Evolutionary conservation across 257 asterid genomes (phyloP).

Genomic region (Plantago ovata): DNA sequence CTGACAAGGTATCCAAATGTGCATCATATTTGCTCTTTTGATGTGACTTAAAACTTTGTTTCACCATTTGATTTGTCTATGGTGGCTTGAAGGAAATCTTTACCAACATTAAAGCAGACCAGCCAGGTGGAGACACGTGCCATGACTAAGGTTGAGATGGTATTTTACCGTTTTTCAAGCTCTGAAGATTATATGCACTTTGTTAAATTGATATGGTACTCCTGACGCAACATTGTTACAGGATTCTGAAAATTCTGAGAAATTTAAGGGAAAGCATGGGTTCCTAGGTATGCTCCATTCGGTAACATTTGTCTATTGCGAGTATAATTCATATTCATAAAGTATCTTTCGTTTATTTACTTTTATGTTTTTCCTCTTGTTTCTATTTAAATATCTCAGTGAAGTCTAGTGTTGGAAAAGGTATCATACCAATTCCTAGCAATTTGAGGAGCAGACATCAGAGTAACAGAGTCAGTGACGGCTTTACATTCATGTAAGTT

Average conservation of each 20-base stretch:
- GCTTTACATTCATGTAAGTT: slow-evolving; percentile 48
- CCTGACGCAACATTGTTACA: slow-evolving; percentile 14
- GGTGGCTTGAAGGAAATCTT: slow-evolving; percentile 57
- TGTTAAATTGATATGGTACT: slow-evolving; percentile 13
- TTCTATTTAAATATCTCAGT: slow-evolving; percentile 30
- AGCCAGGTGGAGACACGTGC: slow-evolving; percentile 31
- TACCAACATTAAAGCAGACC: slow-evolving; percentile 53
- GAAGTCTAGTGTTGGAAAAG: slow-evolving; percentile 47
- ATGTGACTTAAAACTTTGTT: slow-evolving; percentile 19
- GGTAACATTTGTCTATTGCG: slow-evolving; percentile 1
- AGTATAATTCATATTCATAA: neutral
- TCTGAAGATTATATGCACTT: slow-evolving; percentile 7
- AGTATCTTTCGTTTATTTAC: slow-evolving; percentile 8
- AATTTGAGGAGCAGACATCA: slow-evolving; percentile 35
- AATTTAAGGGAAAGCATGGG: slow-evolving; percentile 42
- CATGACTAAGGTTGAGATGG: slow-evolving; percentile 44
- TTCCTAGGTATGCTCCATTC: slow-evolving; percentile 56
- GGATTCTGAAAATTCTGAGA: slow-evolving; percentile 45
- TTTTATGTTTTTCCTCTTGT: too few relatives aligned
- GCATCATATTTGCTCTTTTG: slow-evolving; percentile 17
- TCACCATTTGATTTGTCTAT: slow-evolving; percentile 24
- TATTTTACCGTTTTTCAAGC: slow-evolving; percentile 13
- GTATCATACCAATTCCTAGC: slow-evolving; percentile 47
- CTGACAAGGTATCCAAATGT: slow-evolving; percentile 45
- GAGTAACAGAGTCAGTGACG: slow-evolving; percentile 61